phyloP scores from a whole-genome alignment of 495 filamentous ascomycete genomes.

The Hyaloscypha bicolor region DNA sequence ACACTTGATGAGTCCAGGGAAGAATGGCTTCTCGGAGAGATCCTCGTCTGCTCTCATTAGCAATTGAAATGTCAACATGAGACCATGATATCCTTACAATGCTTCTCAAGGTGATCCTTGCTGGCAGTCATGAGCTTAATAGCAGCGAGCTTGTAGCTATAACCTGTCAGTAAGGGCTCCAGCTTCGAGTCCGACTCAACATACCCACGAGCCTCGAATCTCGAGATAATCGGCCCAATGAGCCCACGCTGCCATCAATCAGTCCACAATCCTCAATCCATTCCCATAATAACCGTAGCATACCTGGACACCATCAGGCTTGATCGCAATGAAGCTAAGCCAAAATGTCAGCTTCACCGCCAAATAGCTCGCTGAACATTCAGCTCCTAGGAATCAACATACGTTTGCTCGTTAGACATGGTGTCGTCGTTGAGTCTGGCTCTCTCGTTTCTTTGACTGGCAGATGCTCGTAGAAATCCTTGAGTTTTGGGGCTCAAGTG shows the following conservation, averaged over 20 bases:
- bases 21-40: conserved; percentile 93
- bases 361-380: conserved; percentile 16
- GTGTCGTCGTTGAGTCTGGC: conserved; percentile 51
- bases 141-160: conserved; percentile 93
- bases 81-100: conserved; percentile 58
- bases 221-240: conserved; percentile 91
- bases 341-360: conserved; percentile 49
- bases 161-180: conserved; percentile 30
- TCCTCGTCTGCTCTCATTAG: conserved; percentile 66
- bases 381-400: conserved; percentile 43
- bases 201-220: conserved; percentile 93
- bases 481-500: conserved; percentile 51
- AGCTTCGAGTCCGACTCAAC: conserved; percentile 34
- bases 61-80: conserved; percentile 24
- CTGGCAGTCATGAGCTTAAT: conserved; percentile 89
- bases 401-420: conserved; percentile 96
- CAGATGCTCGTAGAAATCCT: conserved; percentile 41
- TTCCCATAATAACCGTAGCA: conserved; percentile 28
- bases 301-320: conserved; percentile 99
- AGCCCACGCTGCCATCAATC: conserved; percentile 76
- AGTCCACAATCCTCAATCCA: conserved; percentile 14
- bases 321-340: conserved; percentile 95
- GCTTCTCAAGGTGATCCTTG: conserved; percentile 94
- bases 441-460: conserved; percentile 39
- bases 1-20: conserved; percentile 89